phyloP scores from a whole-genome alignment of 1,139 yeast genomes.

The Kodamaea ohmeri region DNA sequence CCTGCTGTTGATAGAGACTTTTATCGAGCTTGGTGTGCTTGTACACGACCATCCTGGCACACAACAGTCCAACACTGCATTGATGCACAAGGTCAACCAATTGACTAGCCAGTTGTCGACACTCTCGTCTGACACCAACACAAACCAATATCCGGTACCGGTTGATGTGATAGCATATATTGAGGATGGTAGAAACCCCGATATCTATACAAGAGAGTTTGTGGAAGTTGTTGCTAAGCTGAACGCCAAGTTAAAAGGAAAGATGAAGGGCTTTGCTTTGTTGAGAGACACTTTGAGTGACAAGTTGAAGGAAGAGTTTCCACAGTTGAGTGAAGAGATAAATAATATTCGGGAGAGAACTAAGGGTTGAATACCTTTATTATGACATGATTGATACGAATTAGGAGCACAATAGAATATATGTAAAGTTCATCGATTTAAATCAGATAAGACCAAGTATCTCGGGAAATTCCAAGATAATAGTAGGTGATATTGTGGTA shows the following conservation, averaged over 20 bases:
- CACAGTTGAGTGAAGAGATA: constrained; percentile 59
- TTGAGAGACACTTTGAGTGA: constrained; percentile 65
- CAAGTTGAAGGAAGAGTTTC: constrained; percentile 72
- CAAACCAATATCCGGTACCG: constrained; percentile 55
- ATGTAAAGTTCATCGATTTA: too few species aligned
- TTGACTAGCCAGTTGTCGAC: constrained; percentile 38
- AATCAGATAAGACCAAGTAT: too few species aligned
- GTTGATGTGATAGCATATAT: constrained; percentile 78
- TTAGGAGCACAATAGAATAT: neutral
- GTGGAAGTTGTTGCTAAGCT: constrained; percentile 87
- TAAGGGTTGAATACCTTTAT: constrained; percentile 5
- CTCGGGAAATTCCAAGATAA: too few species aligned
- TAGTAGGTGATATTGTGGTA: too few species aligned
- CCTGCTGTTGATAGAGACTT: constrained; percentile 73
- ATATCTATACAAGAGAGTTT: constrained; percentile 92
- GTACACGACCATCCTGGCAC: constrained; percentile 95
- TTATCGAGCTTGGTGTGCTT: constrained; percentile 83
- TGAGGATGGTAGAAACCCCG: constrained; percentile 96
- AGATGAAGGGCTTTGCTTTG: constrained; percentile 58
- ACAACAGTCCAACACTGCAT: constrained; percentile 44
- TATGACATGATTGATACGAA: too few species aligned
- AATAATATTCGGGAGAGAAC: constrained; percentile 49
- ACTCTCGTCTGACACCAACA: constrained; percentile 32
- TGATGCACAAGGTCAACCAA: constrained; percentile 42
- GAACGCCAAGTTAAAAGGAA: constrained; percentile 85